Base-by-base conservation (phyloP, 306 rosid species). In the Prunus armeniaca region DNA sequence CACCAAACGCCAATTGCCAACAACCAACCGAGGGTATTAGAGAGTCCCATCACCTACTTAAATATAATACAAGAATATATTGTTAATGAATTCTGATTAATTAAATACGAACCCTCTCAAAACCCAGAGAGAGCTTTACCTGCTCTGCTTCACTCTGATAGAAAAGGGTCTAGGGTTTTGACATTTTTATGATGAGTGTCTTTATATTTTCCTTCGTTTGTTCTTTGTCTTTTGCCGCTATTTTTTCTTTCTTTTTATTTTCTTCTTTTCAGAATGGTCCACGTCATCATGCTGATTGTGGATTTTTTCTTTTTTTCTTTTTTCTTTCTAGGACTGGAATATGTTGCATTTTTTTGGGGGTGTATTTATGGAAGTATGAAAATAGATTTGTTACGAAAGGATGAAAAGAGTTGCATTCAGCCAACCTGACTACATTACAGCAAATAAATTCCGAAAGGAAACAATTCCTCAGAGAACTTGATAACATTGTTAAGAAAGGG, bases 1-100 rank as follows among this genome's bases (percentile, higher is more conserved):
- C 84, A 86, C 88, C 90, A 86, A 86, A 89, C 86, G 6, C 81
- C 80, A 11, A 80, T 27, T 24, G 91, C 86, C 47, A 86, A 89
- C 73, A 91, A 76, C 60, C 85, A 76, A 76, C 73, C 72, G 76
- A 87, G 28, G 57, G 81, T 47, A 82, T 84, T 83, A 81, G 67
- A 28, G 79, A 80, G 80, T 73, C 60, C 91, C 93, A 89, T 89
- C 46, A 62, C 64, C 30, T 28, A 7, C 8, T 9, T 4, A 27
- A 15, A 68, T 47, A 50, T 17, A n/a, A 55, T 1, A 12, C 17
- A 10, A 67, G 10, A 45, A n/a, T 54, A 15, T 19, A 34, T 71
- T 52, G 30, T 11, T 27, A 4, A 62, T 1, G 19, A 5, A 28
- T 20, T 8, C 5, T 5, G 22, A 47, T 14, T 25, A 47, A 24